Base-by-base conservation (phyloP, 2,329 filamentous ascomycete genomes). In the Pestalotiopsis sp. region DNA sequence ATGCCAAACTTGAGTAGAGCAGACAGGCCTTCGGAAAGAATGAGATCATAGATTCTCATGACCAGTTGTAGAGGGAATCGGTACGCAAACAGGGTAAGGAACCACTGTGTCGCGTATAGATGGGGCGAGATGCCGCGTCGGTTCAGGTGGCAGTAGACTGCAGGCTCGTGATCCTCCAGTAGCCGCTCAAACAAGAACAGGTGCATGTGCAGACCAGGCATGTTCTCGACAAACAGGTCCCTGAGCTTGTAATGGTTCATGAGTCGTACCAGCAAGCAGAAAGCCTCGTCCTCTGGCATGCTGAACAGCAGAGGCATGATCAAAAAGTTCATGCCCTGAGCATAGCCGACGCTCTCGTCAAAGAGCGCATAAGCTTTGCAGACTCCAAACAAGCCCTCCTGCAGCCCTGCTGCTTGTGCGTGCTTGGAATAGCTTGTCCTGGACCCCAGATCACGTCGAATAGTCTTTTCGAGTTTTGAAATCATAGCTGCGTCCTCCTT, bases 291-390 rank as follows among this genome's bases (percentile, higher is more conserved):
- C 80, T 98, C 95, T 2, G 94, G 92, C 94, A 98, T 97, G 78
- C 98, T 98, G 82, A 99, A 98, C 1, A 99, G 84, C 20, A 99
- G 80, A 26, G 97, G 96, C 94, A 98, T 98, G 62, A 94, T 92
- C 68, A 99, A 89, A 76, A 99, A 99, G 77, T 98, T 99, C 92
- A 99, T 98, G 76, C 96, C 96, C 79, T 99, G 96, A 0, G 97
- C 95, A 79, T 99, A 99, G 39, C 96, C 95, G 44, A 99, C 96
- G 7, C 86, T 92, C 75, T 97, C 94, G 75, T 99, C 96, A 73
- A 94, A 98, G 38, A 99, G 84, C 14, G 96, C 96, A 80, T 99
- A 99, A 1, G 96, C 94, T 80, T 98, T 99, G 83, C 96, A 99
- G 44, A 99, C 89, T 48, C 94, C 94, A 79, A 97, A 98, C 10